phyloP scores from a whole-genome alignment of 345 rosid species.

The Mangifera indica region DNA sequence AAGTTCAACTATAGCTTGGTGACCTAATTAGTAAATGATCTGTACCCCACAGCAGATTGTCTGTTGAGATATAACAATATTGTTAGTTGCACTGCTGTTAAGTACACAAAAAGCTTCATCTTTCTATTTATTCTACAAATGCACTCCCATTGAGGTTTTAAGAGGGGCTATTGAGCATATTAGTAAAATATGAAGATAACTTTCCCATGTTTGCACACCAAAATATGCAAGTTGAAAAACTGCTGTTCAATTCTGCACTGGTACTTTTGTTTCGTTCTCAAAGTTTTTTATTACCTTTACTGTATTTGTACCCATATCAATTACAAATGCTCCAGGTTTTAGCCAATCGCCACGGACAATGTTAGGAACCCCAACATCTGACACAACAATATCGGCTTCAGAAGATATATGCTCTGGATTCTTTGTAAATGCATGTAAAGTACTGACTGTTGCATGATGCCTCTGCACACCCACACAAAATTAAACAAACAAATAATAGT shows the following conservation, averaged over 20 bases:
- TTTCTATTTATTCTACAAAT: too few relatives aligned
- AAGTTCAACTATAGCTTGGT: not conserved
- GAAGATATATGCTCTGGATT: slow-evolving; percentile 28
- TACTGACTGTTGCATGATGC: slow-evolving; percentile 34
- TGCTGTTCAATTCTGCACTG: too few relatives aligned
- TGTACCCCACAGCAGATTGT: not conserved
- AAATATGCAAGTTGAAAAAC: too few relatives aligned
- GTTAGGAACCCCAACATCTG: slow-evolving; percentile 33
- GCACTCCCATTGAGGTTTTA: not conserved
- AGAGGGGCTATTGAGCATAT: not conserved
- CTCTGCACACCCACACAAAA: slow-evolving; percentile 21
- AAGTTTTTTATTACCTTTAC: slow-evolving; percentile 23
- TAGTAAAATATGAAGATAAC: too few relatives aligned
- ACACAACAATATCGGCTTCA: slow-evolving; percentile 32
- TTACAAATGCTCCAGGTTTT: slow-evolving; percentile 36
- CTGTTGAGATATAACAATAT: not conserved
- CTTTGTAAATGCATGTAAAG: slow-evolving; percentile 28
- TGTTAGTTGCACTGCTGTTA: not conserved
- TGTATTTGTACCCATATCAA: slow-evolving; percentile 34
- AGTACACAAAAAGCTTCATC: not conserved
- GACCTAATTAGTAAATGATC: not conserved
- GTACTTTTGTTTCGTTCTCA: too few relatives aligned
- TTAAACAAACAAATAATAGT: not conserved
- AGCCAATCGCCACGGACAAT: slow-evolving; percentile 34
- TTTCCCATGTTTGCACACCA: too few relatives aligned